phyloP scores from a whole-genome alignment of 2,329 filamentous ascomycete genomes.

The Simplicillium aogashimaense region DNA sequence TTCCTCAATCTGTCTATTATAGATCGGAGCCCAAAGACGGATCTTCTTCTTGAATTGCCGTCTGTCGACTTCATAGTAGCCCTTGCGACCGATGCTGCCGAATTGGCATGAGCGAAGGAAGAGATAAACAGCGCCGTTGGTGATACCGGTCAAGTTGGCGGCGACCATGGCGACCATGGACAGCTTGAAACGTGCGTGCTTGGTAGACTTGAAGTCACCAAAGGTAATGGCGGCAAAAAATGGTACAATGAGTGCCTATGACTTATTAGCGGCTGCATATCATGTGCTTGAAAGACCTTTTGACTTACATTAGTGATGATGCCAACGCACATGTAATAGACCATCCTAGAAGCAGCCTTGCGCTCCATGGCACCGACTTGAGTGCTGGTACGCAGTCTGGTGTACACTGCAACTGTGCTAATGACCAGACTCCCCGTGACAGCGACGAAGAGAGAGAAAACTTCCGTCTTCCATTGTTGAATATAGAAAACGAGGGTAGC shows the following conservation, averaged over 20 bases:
- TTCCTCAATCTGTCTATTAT: too few relatives aligned
- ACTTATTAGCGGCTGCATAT: conserved; percentile 3
- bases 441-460: conserved; percentile 41
- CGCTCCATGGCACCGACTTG: conserved; percentile 49
- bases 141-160: conserved; percentile 54
- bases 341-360: conserved; percentile 57
- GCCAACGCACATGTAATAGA: conserved; percentile 53
- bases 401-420: conserved; percentile 43
- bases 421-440: conserved; percentile 40
- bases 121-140: conserved; percentile 55
- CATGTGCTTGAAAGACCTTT: neutral
- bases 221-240: conserved; percentile 52
- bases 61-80: conserved; percentile 36
- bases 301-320: conserved; percentile 45
- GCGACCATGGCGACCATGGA: conserved; percentile 57
- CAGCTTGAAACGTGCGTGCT: conserved; percentile 34
- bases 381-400: conserved; percentile 43
- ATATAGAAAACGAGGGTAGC: conserved; percentile 61
- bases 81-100: conserved; percentile 40
- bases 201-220: conserved; percentile 21
- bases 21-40: too few relatives aligned
- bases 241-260: conserved; percentile 50
- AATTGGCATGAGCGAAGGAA: conserved; percentile 55
- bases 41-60: conserved; percentile 17
- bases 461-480: conserved; percentile 46